phyloP scores from a whole-genome alignment of 305 asterid genomes.

The Fraxinus paxiana region DNA sequence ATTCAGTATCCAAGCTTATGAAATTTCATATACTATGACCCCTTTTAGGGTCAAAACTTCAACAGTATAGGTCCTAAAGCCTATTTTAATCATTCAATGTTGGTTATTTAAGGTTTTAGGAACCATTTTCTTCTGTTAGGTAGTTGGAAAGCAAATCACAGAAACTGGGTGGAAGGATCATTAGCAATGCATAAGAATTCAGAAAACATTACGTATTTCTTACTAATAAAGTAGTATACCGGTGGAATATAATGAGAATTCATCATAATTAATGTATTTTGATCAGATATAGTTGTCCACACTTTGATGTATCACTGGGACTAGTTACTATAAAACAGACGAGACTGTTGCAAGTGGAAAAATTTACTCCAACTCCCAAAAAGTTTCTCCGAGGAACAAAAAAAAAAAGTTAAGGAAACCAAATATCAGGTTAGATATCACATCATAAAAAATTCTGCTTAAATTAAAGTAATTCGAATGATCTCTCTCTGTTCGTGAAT shows the following conservation, averaged over 20 bases:
- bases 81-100: background rate
- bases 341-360: background rate
- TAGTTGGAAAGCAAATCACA: background rate
- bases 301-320: background rate
- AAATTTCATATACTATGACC: background rate
- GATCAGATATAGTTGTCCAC: background rate
- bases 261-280: background rate
- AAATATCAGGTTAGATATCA: background rate
- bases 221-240: background rate
- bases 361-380: background rate
- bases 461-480: background rate
- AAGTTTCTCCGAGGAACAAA: background rate
- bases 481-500: background rate
- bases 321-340: background rate
- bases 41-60: background rate
- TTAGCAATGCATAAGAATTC: background rate
- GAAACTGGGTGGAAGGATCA: background rate
- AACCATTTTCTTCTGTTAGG: background rate
- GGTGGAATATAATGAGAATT: background rate
- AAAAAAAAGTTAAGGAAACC: background rate
- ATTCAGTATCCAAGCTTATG: background rate
- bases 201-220: background rate
- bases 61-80: background rate
- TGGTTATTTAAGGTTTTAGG: background rate
- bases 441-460: background rate